These are phyloP conservation scores for Xylaria nigripes DNA, from an alignment of 495 filamentous ascomycete genomes.

Conservation along the genomic window DNA sequence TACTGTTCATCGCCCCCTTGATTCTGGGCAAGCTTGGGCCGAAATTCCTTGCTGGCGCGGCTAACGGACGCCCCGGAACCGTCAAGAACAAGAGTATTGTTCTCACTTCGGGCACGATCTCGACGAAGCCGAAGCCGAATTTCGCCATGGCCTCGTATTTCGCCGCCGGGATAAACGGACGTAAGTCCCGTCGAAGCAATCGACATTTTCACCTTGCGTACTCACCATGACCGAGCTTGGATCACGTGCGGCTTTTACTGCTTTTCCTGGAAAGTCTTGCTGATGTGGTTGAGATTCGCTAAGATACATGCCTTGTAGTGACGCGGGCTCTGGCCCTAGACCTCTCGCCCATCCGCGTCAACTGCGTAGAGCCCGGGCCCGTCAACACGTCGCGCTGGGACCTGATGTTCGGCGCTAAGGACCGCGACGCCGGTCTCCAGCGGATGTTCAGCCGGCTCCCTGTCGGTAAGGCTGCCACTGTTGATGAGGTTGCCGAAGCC, in stretches of 20 bases:
- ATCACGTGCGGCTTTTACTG: not conserved
- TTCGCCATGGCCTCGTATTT: constrained; percentile 40
- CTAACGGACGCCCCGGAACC: not conserved
- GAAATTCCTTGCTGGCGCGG: constrained; percentile 32
- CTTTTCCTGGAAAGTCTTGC: not conserved
- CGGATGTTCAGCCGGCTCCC: constrained; percentile 17
- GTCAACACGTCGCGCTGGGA: constrained; percentile 48
- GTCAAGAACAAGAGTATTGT: constrained; percentile 40
- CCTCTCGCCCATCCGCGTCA: constrained; percentile 52
- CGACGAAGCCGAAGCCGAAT: constrained; percentile 35
- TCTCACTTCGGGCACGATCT: constrained; percentile 44
- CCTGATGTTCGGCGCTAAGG: constrained; percentile 13
- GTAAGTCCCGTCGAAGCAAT: not conserved
- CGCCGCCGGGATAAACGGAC: constrained; percentile 30
- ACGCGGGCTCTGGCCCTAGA: constrained; percentile 48
- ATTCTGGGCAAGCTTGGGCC: constrained; percentile 45
- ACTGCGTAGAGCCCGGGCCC: constrained; percentile 47
- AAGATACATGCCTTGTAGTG: constrained; percentile 17
- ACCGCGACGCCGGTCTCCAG: constrained; percentile 25
- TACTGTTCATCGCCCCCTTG: constrained; percentile 46
- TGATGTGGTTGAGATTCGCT: not conserved
- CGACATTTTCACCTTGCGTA: no score
- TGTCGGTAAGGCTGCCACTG: constrained; percentile 39
- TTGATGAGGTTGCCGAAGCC: constrained; percentile 54
- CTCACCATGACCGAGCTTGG: not conserved